Evolutionary conservation across 441 rosid genomes (phyloP).

Genomic region (Euphorbia schlechtendalii): DNA sequence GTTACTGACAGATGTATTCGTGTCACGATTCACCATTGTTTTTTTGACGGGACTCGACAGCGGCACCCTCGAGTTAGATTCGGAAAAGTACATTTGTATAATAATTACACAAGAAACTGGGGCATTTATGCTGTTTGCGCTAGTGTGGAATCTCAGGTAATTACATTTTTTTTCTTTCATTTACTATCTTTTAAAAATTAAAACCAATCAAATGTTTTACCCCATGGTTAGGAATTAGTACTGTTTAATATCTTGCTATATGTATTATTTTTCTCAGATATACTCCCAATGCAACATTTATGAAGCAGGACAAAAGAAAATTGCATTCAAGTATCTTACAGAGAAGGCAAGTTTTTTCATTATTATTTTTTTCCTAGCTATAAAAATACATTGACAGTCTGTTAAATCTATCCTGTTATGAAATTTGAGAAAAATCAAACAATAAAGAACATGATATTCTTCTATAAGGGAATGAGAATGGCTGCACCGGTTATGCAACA

Average conservation of each 20-base stretch:
- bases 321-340: slow-evolving; percentile 60
- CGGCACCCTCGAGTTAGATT: slow-evolving; percentile 91
- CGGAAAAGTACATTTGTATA: slow-evolving; percentile 75
- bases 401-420: neutral
- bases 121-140: slow-evolving; percentile 95
- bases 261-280: slow-evolving; percentile 36
- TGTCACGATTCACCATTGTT: slow-evolving; percentile 90
- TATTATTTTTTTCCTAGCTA: neutral
- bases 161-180: neutral
- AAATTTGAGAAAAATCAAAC: neutral
- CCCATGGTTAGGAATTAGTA: neutral
- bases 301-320: slow-evolving; percentile 87
- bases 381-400: slow-evolving; percentile 1
- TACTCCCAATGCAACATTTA: slow-evolving; percentile 88
- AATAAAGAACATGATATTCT: neutral
- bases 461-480: neutral
- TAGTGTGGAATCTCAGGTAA: slow-evolving; percentile 87
- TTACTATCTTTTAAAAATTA: neutral
- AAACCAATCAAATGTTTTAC: neutral
- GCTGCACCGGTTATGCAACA: too few species aligned
- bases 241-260: slow-evolving; percentile 2
- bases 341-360: slow-evolving; percentile 50
- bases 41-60: slow-evolving; percentile 84
- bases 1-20: slow-evolving; percentile 69
- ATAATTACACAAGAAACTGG: slow-evolving; percentile 88